Percentiles rank a stretch among this genome's conserved stretches.
Evolutionary conservation across 2,329 filamentous ascomycete genomes (phyloP).

Genomic region (Ophiostoma triangulosporum): DNA sequence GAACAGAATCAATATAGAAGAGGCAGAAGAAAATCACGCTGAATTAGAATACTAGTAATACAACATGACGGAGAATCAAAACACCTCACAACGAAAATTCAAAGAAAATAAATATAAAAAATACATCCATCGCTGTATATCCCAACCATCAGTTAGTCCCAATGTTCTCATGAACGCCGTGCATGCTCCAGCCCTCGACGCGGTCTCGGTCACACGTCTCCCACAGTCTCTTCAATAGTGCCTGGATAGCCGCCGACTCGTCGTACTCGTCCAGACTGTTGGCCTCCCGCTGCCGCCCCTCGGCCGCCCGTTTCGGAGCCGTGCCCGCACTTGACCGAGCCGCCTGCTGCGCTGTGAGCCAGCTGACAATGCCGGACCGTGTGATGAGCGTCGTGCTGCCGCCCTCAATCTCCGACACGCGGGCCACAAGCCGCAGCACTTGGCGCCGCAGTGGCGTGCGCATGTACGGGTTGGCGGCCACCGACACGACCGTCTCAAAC

Average conservation of each 20-base stretch:
- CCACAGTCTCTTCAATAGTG: slow-evolving; percentile 44
- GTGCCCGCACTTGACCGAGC: neutral
- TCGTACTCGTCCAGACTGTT: slow-evolving; percentile 18
- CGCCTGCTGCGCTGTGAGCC: slow-evolving; percentile 52
- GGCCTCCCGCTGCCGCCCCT: neutral
- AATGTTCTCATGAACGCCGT: slow-evolving; percentile 21
- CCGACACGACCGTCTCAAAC: slow-evolving; percentile 60
- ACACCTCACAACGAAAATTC: neutral
- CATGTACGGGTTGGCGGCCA: slow-evolving; percentile 55
- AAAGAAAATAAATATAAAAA: neutral
- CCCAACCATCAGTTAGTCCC: no score
- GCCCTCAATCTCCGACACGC: slow-evolving; percentile 51
- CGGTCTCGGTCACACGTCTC: slow-evolving; percentile 54
- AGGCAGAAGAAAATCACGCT: no score
- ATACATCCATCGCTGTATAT: neutral
- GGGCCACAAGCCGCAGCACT: slow-evolving; percentile 47
- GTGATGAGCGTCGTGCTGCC: slow-evolving; percentile 74
- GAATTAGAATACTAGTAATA: no score
- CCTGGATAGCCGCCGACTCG: slow-evolving; percentile 36
- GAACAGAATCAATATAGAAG: no score
- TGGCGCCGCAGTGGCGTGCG: slow-evolving; percentile 45
- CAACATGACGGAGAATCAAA: no score
- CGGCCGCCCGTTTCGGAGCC: neutral
- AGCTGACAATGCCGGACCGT: slow-evolving; percentile 58
- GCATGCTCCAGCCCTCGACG: slow-evolving; percentile 52